These are phyloP conservation scores for Pleurotus ostreatus DNA, from an alignment of 768 basidiomycete genomes.

Conservation along the genomic window DNA sequence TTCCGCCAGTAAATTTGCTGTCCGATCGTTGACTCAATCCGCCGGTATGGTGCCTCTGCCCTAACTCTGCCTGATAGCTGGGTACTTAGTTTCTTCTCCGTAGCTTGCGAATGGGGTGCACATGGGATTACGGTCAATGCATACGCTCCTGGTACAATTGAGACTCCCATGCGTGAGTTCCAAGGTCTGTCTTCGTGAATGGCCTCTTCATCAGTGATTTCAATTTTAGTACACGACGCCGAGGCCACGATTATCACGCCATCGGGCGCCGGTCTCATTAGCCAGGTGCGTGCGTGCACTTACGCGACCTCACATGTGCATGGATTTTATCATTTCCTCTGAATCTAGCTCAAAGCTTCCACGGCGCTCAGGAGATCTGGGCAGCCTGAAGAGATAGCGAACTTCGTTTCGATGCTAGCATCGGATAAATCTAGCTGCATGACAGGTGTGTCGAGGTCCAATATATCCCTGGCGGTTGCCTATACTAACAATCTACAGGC, in stretches of 20 bases:
- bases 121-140: conserved; percentile 35
- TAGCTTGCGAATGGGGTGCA: conserved; percentile 26
- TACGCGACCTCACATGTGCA: too few species aligned
- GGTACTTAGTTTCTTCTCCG: neutral
- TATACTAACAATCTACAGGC: neutral
- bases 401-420: conserved; percentile 28
- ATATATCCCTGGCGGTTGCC: neutral
- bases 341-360: conserved; percentile 8
- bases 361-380: conserved; percentile 17
- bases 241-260: conserved; percentile 8
- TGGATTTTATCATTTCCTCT: neutral
- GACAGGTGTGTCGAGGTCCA: conserved; percentile 19
- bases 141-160: conserved; percentile 32
- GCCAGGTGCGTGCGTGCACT: neutral
- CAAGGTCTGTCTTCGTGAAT: neutral
- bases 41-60: conserved; percentile 21
- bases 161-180: conserved; percentile 25
- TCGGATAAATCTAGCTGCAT: conserved; percentile 31
- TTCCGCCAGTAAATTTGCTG: conserved; percentile 34
- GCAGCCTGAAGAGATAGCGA: conserved; percentile 28
- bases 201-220: neutral
- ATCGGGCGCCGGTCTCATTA: neutral
- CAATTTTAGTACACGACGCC: conserved; percentile 6
- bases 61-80: neutral
- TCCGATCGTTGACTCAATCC: conserved; percentile 37